Base-by-base conservation (phyloP, 2,329 filamentous ascomycete species). In the Alternaria dauci region DNA sequence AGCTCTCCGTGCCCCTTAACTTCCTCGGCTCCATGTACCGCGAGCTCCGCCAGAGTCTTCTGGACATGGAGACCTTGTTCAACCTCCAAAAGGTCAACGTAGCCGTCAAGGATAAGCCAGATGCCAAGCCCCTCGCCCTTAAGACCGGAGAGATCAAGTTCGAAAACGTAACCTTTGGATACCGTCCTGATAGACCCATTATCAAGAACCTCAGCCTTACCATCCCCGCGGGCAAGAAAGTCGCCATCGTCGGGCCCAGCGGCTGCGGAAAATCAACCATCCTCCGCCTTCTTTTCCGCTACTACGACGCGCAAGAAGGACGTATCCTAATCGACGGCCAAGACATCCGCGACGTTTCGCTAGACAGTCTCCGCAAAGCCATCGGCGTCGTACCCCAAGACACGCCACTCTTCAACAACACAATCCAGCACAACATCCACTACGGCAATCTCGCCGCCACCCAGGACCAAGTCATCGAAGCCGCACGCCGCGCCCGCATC, bases 1-100 rank as follows among this genome's bases (percentile, higher is more conserved):
- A 99, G 80, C 89, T 99, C 6, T 97, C 93, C 0, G 93, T 99
- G 4, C 95, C 95, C 0, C 86, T 99, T 61, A 99, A 99, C 83
- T 99, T 99, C 79, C 84, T 99, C 4, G 95, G 95, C n/a, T 96
- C 93, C 14, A 94, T 99, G 12, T 99, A 99, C 78, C 91, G 95
- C 70, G 95, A 99, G 81, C 86, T 99, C 55, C 87, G 95, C 57
- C 95, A 99, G 81, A 97, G 93, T 23, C 84, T 99, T 44, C 84
- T 99, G 34, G 96, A 99, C 77, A 99, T 99, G 95, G 95, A 98
- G 80, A 98, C 95, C 0, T 86, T 99, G 6, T 99, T 99, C 84
- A 97, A 92, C 77, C 85, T 99, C 32, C 95, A 99, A 79, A 98
- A 96, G 78, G 94, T 98, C 75, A 96, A 98, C 69, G 89, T 97